A percentile compares a stretch with the other conserved stretches of the same genome.
Evolutionary conservation across 495 filamentous ascomycete genomes (phyloP).

Genomic region (Neurospora sp.): DNA sequence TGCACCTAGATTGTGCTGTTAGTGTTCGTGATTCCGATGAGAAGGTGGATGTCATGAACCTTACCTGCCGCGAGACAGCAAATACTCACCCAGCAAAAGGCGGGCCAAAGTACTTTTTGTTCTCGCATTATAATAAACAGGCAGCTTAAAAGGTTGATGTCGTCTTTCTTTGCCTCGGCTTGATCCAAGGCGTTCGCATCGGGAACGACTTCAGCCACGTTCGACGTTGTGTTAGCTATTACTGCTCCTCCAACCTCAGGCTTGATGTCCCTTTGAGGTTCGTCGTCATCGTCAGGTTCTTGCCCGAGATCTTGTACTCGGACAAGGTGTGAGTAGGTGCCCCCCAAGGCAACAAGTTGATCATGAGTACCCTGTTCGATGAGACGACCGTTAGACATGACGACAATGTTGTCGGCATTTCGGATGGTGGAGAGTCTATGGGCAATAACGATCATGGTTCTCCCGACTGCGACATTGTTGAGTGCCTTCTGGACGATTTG

Average conservation of each 20-base stretch:
- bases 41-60: neutral
- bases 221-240: constrained; percentile 24
- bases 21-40: neutral
- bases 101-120: constrained; percentile 21
- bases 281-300: constrained; percentile 2
- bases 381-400: constrained; percentile 46
- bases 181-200: constrained; percentile 6
- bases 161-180: constrained; percentile 2
- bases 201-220: constrained; percentile 6
- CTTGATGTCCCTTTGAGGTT: constrained; percentile 5
- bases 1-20: constrained; percentile 10
- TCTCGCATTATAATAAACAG: constrained; percentile 32
- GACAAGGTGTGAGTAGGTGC: constrained; percentile 38
- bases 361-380: constrained; percentile 57
- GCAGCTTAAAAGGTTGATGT: constrained; percentile 20
- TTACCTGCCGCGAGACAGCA: constrained; percentile 13
- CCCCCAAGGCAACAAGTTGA: constrained; percentile 43
- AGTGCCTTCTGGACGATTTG: constrained; percentile 55
- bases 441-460: constrained; percentile 65
- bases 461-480: constrained; percentile 48
- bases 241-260: constrained; percentile 18
- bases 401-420: constrained; percentile 57
- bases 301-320: constrained; percentile 32
- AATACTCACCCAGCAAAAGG: constrained; percentile 18
- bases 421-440: constrained; percentile 58